Conservation (phyloP, 257 asterid species). For the Nicotiana knightiana region DNA sequence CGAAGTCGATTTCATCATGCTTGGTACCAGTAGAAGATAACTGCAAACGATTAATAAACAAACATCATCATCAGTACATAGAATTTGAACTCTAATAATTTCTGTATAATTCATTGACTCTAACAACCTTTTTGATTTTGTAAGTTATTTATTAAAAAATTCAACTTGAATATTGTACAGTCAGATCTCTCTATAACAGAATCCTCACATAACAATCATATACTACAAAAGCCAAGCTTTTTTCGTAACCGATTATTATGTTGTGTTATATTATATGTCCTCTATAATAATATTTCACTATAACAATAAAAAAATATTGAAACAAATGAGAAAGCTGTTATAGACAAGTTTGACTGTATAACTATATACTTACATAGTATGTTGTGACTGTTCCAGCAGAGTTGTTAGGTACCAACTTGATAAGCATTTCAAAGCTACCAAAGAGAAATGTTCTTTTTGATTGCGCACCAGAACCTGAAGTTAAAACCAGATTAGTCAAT, state of each 20-base stretch:
- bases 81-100: too few relatives aligned
- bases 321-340: too few relatives aligned
- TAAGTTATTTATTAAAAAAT: too few relatives aligned
- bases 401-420: conserved; percentile 59
- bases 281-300: too few relatives aligned
- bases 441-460: conserved; percentile 49
- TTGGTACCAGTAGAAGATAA: conserved; percentile 51
- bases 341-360: too few relatives aligned
- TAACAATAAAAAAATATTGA: too few relatives aligned
- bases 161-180: background rate
- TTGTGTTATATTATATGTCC: too few relatives aligned
- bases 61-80: background rate
- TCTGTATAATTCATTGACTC: background rate
- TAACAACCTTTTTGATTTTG: too few relatives aligned
- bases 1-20: conserved; percentile 83
- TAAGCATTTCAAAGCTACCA: conserved; percentile 66
- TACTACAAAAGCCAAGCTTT: too few relatives aligned
- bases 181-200: too few relatives aligned
- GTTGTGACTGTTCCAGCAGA: conserved; percentile 84
- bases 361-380: conserved; percentile 40
- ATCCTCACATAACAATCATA: too few relatives aligned
- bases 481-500: background rate
- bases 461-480: conserved; percentile 57
- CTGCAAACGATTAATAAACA: conserved; percentile 15
- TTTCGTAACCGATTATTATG: too few relatives aligned